Conservation (phyloP, 2,329 filamentous ascomycete genomes). For the Diatrype stigma region DNA sequence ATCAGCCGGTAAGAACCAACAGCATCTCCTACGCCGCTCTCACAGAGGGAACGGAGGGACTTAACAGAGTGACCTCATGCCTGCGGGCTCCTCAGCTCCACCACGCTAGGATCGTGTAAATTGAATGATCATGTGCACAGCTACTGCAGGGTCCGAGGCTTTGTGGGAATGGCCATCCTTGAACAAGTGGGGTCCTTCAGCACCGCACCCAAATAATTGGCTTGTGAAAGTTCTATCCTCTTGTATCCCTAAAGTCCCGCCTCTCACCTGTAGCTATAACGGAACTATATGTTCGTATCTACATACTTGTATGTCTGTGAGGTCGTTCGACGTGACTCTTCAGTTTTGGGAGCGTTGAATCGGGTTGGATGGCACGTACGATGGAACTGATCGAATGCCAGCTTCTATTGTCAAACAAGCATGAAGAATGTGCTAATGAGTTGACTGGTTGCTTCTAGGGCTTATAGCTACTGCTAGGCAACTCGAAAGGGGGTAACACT, state of each 20-base stretch:
- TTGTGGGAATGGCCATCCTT: background rate
- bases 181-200: background rate
- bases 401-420: too few relatives aligned
- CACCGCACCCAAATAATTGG: background rate
- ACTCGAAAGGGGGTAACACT: background rate
- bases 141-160: background rate
- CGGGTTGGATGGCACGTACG: too few relatives aligned
- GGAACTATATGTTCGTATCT: too few relatives aligned
- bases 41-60: background rate
- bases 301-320: too few relatives aligned
- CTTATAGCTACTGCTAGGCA: background rate
- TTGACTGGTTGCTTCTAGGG: too few relatives aligned
- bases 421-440: too few relatives aligned
- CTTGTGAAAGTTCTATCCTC: background rate
- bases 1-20: background rate
- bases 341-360: too few relatives aligned
- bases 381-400: too few relatives aligned
- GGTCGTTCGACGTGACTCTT: too few relatives aligned
- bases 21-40: background rate
- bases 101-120: background rate
- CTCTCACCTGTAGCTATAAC: too few relatives aligned
- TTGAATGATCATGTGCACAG: slow-evolving; percentile 1
- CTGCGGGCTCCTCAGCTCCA: background rate
- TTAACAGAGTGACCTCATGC: background rate
- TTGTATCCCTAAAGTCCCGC: too few relatives aligned